Evolutionary conservation across 805 yeast species (phyloP), one percentile per base, ranked within the genome.

Genomic region (Kluyveromyces wickerhamii): DNA sequence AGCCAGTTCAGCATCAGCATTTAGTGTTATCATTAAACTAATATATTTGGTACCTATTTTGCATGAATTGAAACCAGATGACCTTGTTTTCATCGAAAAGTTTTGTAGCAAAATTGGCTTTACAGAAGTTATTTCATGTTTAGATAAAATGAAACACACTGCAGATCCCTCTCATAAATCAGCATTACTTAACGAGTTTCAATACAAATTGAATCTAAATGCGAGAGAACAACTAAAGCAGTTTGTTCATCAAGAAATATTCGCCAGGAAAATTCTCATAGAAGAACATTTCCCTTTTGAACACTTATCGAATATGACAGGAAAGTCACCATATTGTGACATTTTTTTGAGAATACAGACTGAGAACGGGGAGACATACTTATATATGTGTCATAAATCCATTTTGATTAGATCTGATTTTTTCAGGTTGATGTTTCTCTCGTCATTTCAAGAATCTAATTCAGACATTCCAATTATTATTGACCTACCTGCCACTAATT

Each of bases 371-470:
- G 35, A 23, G 4, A 27, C 51, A 31, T 47, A 53, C 0, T 66
- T 64, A 38, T 81, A 74, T 47, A 88, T 89, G 1, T 75, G 67
- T 4, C 83, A 83, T 52, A 63, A 77, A 27, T 67, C 82, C 1
- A 68, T 82, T 32, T 50, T 83, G 16, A 54, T 67, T 4, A 58
- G 87, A 26, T 71, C 82, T 3, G 79, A 72, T 28, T 82, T 78
- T 52, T 83, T 73, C 47, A 72, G 66, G 34, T 67, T 74, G 2
- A 69, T 81, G 78, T 74, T 83, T 49, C 52, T 62, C 7, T 74
- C 83, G 2, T 52, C 66, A 2, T 71, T 72, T 38, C 39, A 49
- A 4, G 75, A 69, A 36, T 47, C 52, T 5, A 14, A 37, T 11
- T 26, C 29, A 9, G 17, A 12, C 12, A 26, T 28, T 10, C 29